Evolutionary conservation across 1,139 yeast species (phyloP).

Genomic region (Saccharomyces hybrid): DNA sequence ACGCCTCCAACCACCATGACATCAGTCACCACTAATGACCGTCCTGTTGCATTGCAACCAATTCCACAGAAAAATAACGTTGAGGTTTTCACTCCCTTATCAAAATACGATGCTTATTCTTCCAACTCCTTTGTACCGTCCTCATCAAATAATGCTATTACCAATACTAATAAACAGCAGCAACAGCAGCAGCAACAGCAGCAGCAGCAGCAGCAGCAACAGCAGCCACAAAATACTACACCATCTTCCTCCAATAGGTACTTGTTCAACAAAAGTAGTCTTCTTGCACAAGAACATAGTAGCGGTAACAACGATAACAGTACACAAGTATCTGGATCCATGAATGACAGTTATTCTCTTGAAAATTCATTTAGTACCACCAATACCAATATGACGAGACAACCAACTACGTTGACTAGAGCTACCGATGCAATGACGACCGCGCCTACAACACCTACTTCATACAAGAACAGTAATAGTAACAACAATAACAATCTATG

Average conservation of each 20-base stretch:
- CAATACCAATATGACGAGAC: not conserved
- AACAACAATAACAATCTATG: constrained; percentile 10
- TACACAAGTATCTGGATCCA: not conserved
- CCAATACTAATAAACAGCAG: not conserved
- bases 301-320: not conserved
- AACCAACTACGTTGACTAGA: constrained; percentile 1
- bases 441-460: not conserved
- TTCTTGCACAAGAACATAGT: not conserved
- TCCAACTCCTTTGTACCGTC: constrained; percentile 20
- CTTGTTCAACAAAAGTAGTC: constrained; percentile 1
- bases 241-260: constrained; percentile 1
- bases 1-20: not conserved
- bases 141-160: constrained; percentile 1
- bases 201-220: not conserved
- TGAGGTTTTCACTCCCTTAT: constrained; percentile 1
- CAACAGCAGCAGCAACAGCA: not conserved
- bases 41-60: not conserved
- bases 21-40: not conserved
- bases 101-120: constrained; percentile 21
- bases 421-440: constrained; percentile 5
- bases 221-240: not conserved
- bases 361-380: not conserved
- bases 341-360: not conserved
- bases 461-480: constrained; percentile 2
- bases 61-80: not conserved